Evolutionary conservation across 2,329 filamentous ascomycete species (phyloP).

Genomic region (Pseudogymnoascus sp.): DNA sequence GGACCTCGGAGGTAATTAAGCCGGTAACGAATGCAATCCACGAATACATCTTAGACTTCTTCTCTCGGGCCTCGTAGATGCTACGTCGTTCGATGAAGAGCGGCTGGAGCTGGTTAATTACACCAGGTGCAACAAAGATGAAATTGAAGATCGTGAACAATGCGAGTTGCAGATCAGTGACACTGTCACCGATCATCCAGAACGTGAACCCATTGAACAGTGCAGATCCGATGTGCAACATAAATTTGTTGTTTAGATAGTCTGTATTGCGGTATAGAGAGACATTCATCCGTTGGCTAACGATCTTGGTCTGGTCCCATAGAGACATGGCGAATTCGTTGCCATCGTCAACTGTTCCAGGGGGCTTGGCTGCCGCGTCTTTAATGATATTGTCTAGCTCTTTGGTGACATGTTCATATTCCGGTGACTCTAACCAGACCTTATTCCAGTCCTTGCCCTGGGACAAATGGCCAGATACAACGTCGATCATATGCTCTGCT

Average conservation of each 20-base stretch:
- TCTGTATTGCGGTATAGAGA: constrained; percentile 58
- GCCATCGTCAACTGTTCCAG: constrained; percentile 41
- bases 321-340: constrained; percentile 68
- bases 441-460: constrained; percentile 57
- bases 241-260: constrained; percentile 40
- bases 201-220: constrained; percentile 58
- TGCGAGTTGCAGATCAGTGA: constrained; percentile 45
- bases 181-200: constrained; percentile 48
- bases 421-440: constrained; percentile 59
- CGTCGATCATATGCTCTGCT: constrained; percentile 35
- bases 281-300: constrained; percentile 54
- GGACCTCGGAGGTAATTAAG: constrained; percentile 41
- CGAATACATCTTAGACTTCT: constrained; percentile 55
- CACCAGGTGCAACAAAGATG: constrained; percentile 53
- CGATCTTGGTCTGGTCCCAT: constrained; percentile 54
- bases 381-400: constrained; percentile 58
- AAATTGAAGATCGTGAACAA: constrained; percentile 58
- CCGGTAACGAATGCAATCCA: constrained; percentile 53
- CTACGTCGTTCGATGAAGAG: constrained; percentile 50
- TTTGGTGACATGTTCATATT: constrained; percentile 47
- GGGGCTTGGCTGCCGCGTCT: constrained; percentile 42
- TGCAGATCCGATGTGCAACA: constrained; percentile 46
- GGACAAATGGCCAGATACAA: constrained; percentile 42
- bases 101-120: constrained; percentile 52
- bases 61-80: constrained; percentile 54